Evolutionary conservation across 2,329 filamentous ascomycete species (phyloP).

Genomic region (Hortaea sp.): DNA sequence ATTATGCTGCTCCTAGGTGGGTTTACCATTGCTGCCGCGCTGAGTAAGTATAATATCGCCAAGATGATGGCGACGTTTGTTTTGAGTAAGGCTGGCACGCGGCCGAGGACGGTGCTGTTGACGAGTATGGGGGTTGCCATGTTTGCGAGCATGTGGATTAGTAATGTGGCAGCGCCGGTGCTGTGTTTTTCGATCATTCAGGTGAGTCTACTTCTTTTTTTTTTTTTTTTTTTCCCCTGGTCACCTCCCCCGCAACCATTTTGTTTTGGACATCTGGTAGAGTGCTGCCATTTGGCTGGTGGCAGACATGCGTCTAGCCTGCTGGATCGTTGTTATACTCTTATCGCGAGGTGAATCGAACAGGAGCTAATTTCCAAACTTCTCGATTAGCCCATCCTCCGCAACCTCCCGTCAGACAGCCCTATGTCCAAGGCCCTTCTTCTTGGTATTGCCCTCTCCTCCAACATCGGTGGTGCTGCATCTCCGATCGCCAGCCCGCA

Average conservation of each 20-base stretch:
- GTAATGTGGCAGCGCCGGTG: conserved; percentile 93
- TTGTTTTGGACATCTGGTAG: too few relatives aligned
- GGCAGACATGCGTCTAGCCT: too few relatives aligned
- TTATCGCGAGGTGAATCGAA: too few relatives aligned
- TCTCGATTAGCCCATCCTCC: conserved; percentile 64
- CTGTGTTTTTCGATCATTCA: conserved; percentile 97
- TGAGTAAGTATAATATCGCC: conserved; percentile 96
- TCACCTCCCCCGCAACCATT: too few relatives aligned
- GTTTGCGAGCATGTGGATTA: conserved; percentile 98
- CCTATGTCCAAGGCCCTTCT: conserved; percentile 92
- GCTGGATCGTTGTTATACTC: too few relatives aligned
- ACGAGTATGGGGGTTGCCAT: conserved; percentile 98
- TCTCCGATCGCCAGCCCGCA: conserved; percentile 96
- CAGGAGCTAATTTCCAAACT: too few relatives aligned
- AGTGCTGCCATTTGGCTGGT: too few relatives aligned
- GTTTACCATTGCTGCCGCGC: conserved; percentile 86
- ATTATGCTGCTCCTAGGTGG: conserved; percentile 96
- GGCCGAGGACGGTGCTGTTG: conserved; percentile 78
- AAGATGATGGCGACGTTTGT: conserved; percentile 96
- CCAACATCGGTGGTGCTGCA: conserved; percentile 91
- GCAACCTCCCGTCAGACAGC: conserved; percentile 81
- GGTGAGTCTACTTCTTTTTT: conserved; percentile 36
- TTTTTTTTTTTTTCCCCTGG: too few relatives aligned
- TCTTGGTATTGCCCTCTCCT: conserved; percentile 86
- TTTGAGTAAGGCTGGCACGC: conserved; percentile 88